Evolutionary conservation across 352 stramenopile genomes (phyloP).

Genomic region (Pelagophyceae sp.): DNA sequence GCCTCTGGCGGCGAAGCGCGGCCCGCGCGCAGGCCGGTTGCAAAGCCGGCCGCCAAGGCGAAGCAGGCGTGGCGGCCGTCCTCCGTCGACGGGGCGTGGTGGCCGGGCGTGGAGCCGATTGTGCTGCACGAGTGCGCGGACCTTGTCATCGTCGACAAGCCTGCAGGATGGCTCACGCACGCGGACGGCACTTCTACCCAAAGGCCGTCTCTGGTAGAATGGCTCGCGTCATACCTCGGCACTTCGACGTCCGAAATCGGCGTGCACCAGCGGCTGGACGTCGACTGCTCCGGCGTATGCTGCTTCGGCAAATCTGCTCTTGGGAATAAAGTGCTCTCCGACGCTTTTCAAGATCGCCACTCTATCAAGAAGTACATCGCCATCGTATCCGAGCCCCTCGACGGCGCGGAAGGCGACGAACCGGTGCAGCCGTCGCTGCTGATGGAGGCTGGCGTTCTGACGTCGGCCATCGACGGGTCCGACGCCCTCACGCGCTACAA

Average conservation of each 20-base stretch:
- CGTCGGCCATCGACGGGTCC: no score
- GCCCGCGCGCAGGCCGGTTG: no score
- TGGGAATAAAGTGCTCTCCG: background rate
- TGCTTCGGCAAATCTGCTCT: background rate
- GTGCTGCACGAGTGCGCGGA: background rate
- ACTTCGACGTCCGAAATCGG: no score
- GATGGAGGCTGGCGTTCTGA: no score
- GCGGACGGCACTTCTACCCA: background rate
- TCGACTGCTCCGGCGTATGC: background rate
- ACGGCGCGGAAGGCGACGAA: background rate
- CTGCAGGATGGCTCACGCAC: background rate
- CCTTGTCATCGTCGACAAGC: slow-evolving; percentile 15
- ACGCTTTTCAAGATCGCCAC: background rate
- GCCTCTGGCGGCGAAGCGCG: no score
- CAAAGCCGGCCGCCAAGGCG: no score
- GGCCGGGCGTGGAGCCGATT: background rate
- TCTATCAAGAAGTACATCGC: background rate
- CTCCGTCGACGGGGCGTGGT: background rate
- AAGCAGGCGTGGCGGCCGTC: background rate
- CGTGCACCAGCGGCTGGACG: background rate
- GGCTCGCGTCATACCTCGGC: no score
- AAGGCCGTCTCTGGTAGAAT: no score
- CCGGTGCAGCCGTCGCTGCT: background rate
- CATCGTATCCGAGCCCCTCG: background rate
- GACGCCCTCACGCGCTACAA: no score